Evolutionary conservation across 2,329 filamentous ascomycete species (phyloP), one percentile per base, ranked within the genome.

Genomic region (Aureobasidium zeae): DNA sequence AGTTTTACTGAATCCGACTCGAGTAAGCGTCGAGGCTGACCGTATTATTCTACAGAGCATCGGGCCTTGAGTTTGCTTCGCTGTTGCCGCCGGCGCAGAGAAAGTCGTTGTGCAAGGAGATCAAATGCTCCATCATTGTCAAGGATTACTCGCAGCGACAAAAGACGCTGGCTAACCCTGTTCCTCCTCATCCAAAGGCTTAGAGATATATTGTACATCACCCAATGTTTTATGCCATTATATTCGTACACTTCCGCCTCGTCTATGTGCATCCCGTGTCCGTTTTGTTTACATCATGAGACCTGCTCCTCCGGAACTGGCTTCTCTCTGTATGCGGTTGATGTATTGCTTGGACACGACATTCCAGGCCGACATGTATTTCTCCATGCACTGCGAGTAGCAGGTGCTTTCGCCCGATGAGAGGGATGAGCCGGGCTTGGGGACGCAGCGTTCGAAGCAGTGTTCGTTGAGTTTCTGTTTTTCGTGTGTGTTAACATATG

Each of bases 51-150:
- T 16, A 11, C 29, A 50, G 87, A 51, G 89, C 91, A 2, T 88
- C 83, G 52, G 91, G 91, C 4, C 68, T 98, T 55, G 87, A 95
- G 61, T 98, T 98, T 65, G 86, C 86, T 20, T 72, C 73, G 15
- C 83, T 89, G 67, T 66, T 98, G 58, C 83, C 87, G 5, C 62
- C 72, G 2, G 70, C 79, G 57, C 75, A 88, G 54, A 74, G 85
- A 57, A 87, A 79, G 67, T 75, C 81, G 49, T 69, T 98, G 42
- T 98, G 91, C 63, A 72, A 84, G 52, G 89, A 98, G 59, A 75
- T 87, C n/a, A 76, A 72, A 49, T 98, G 91, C 64, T 76, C 83
- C 5, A 68, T 96, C 46, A 70, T 91, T 42, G 81, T 96, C 47
- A 81, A 80, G 62, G 86, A 98, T 53, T 98, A 77, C 59, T 74